Conservation (phyloP, 495 filamentous ascomycete genomes). For the Aspergillus sparsus region DNA sequence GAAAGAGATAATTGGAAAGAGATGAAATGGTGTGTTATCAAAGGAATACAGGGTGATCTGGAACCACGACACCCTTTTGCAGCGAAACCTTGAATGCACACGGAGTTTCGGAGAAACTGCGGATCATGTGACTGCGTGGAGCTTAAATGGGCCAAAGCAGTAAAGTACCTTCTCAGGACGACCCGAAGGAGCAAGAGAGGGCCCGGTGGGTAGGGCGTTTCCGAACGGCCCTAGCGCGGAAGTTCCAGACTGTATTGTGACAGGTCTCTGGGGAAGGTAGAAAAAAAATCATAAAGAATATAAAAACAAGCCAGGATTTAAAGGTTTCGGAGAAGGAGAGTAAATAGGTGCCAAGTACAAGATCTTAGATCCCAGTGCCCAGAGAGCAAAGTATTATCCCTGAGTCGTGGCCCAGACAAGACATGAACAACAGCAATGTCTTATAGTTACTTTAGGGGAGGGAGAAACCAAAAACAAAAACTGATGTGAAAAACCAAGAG, state of each 20-base stretch:
- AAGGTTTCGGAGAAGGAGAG: background rate
- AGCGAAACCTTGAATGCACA: constrained; percentile 14
- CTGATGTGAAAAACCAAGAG: background rate
- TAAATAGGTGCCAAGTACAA: background rate
- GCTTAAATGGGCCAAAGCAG: constrained; percentile 9
- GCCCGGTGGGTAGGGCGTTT: constrained; percentile 9
- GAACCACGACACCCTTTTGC: background rate
- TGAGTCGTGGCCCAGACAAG: background rate
- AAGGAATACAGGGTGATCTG: constrained; percentile 1
- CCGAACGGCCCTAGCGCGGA: constrained; percentile 21
- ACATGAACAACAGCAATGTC: background rate
- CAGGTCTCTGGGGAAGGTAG: constrained; percentile 6
- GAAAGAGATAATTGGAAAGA: constrained; percentile 9
- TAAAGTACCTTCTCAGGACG: constrained; percentile 16
- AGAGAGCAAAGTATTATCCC: background rate
- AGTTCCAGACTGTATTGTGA: constrained; percentile 14
- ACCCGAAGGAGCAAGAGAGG: constrained; percentile 13
- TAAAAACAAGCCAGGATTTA: constrained; percentile 1
- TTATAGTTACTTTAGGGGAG: background rate
- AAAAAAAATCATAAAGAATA: constrained; percentile 10
- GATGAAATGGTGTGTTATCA: background rate
- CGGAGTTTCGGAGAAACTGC: constrained; percentile 2
- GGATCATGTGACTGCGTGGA: constrained; percentile 16
- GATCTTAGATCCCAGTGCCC: too few relatives aligned
- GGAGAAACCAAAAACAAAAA: background rate